These are phyloP conservation scores for Cryomyces antarcticus DNA, from an alignment of 495 filamentous ascomycete species.

Conservation along the genomic window DNA sequence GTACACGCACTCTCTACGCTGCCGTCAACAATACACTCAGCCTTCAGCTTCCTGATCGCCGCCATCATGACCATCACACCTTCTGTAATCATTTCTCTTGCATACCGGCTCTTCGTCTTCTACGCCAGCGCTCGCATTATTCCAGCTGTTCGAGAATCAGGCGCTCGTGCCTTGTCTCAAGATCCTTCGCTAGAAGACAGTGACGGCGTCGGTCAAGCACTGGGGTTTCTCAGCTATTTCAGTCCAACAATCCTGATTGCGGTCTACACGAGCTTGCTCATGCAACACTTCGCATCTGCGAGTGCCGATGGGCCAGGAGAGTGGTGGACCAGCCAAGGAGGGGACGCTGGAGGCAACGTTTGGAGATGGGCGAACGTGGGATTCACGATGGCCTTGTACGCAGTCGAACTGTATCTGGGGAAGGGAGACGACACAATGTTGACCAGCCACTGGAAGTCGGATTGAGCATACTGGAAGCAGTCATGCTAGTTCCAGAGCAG, in stretches of 20 bases:
- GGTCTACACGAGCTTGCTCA: constrained; percentile 87
- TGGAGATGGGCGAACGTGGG: constrained; percentile 89
- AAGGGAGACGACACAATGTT: constrained; percentile 53
- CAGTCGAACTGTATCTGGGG: constrained; percentile 68
- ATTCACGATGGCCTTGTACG: constrained; percentile 72
- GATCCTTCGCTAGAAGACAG: constrained; percentile 68
- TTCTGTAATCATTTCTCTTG: constrained; percentile 79
- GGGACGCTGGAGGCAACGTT: constrained; percentile 58
- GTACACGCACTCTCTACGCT: constrained; percentile 66
- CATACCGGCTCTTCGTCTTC: constrained; percentile 81
- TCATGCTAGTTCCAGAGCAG: neutral
- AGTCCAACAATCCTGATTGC: constrained; percentile 80
- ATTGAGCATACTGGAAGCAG: constrained; percentile 31
- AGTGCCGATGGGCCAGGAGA: constrained; percentile 44
- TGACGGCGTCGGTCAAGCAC: constrained; percentile 57
- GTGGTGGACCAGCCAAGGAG: constrained; percentile 69
- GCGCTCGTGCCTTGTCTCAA: constrained; percentile 59
- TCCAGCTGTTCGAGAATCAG: constrained; percentile 71
- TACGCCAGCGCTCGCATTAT: constrained; percentile 95
- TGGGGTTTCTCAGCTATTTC: constrained; percentile 77
- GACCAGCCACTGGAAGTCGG: constrained; percentile 77
- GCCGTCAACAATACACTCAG: constrained; percentile 64
- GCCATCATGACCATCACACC: constrained; percentile 87
- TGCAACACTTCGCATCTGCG: constrained; percentile 78
- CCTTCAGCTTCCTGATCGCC: constrained; percentile 68